Evolutionary conservation across 2,329 filamentous ascomycete species (phyloP).

Genomic region (Massarina eburnea): DNA sequence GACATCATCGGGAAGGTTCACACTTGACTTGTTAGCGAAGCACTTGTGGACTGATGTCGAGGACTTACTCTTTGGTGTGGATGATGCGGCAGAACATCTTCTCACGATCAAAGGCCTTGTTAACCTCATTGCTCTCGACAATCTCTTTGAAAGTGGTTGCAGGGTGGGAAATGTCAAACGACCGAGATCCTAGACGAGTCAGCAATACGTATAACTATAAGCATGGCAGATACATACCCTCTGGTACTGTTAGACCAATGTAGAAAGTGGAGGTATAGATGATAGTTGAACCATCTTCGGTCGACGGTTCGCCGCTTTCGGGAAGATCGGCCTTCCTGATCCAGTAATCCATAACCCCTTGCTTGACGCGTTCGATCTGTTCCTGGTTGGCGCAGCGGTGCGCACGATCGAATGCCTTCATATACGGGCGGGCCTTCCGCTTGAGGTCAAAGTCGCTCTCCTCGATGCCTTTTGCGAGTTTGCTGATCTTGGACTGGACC

Average conservation of each 20-base stretch:
- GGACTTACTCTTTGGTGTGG: constrained; percentile 78
- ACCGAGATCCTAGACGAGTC: constrained; percentile 31
- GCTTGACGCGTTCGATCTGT: constrained; percentile 63
- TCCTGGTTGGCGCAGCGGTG: constrained; percentile 68
- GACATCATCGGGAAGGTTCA: constrained; percentile 85
- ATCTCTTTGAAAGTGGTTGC: constrained; percentile 85
- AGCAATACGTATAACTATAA: background rate
- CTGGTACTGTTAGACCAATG: constrained; percentile 78
- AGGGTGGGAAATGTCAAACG: constrained; percentile 76
- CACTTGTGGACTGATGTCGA: background rate
- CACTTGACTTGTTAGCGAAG: constrained; percentile 55
- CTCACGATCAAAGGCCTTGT: constrained; percentile 62
- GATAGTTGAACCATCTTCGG: constrained; percentile 46
- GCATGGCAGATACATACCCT: constrained; percentile 58
- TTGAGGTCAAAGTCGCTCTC: constrained; percentile 69
- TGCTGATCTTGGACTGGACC: constrained; percentile 88
- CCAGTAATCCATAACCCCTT: constrained; percentile 64
- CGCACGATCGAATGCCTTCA: constrained; percentile 84
- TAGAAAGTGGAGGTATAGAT: constrained; percentile 93
- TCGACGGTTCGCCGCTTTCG: constrained; percentile 31
- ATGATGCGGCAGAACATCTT: constrained; percentile 69
- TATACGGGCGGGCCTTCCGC: constrained; percentile 84
- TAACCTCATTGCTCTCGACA: constrained; percentile 75
- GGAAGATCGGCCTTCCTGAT: constrained; percentile 53
- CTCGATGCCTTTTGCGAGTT: constrained; percentile 82